Evolutionary conservation across 768 basidiomycete species (phyloP).

Genomic region (Psilocybe subaeruginosa): DNA sequence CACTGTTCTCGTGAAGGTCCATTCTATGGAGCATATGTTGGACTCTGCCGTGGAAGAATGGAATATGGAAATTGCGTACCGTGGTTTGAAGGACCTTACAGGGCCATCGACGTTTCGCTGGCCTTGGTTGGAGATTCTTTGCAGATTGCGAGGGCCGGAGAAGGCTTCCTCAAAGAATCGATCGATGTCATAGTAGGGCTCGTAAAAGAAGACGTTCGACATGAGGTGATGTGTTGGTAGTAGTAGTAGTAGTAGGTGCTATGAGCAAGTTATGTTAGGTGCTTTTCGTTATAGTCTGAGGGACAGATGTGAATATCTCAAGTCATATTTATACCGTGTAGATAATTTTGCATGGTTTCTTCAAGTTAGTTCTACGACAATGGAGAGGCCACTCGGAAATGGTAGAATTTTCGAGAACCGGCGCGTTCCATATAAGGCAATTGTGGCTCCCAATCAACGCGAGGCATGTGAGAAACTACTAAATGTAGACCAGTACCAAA

Average conservation of each 20-base stretch:
- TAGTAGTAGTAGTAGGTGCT: background rate
- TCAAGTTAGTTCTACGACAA: background rate
- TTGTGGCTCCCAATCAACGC: too few relatives aligned
- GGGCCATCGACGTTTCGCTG: conserved; percentile 17
- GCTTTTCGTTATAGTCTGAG: background rate
- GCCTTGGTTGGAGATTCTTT: conserved; percentile 8
- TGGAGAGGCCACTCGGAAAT: background rate
- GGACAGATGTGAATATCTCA: background rate
- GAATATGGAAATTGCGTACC: conserved; percentile 20
- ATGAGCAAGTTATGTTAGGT: background rate
- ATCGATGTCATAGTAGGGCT: conserved; percentile 43
- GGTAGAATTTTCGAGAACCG: conserved; percentile 11
- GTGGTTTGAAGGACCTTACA: conserved; percentile 31
- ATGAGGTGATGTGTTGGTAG: background rate
- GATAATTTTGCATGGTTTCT: background rate
- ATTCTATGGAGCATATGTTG: conserved; percentile 36
- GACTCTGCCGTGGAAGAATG: background rate
- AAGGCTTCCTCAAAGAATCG: conserved; percentile 39
- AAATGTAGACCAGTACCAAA: too few relatives aligned
- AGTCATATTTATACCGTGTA: background rate
- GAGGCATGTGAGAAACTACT: too few relatives aligned
- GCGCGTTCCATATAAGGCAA: conserved; percentile 1
- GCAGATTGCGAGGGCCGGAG: conserved; percentile 13
- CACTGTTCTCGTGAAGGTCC: conserved; percentile 54
- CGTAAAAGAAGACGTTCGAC: conserved; percentile 30